phyloP scores from a whole-genome alignment of 441 rosid genomes.

The Lagerstroemia fauriei region DNA sequence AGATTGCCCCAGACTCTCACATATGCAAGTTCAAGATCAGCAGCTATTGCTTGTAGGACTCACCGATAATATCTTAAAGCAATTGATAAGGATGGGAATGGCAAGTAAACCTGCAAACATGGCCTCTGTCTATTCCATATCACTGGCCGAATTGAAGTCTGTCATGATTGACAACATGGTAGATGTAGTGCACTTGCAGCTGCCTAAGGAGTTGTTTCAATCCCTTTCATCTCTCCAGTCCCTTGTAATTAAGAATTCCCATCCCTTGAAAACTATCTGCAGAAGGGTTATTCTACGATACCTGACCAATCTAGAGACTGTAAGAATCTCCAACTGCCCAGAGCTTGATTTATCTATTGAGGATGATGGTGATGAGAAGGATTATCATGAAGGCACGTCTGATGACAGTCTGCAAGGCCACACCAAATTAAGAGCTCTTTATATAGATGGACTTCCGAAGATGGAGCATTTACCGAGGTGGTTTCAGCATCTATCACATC shows the following conservation, averaged over 20 bases:
- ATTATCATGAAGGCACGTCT: neutral
- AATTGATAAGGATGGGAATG: neutral
- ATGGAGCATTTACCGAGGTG: neutral
- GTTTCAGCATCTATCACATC: conserved; percentile 7
- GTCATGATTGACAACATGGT: neutral
- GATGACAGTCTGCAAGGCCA: neutral
- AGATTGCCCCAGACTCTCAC: neutral
- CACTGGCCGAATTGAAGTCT: neutral
- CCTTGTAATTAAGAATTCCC: neutral
- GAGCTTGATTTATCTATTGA: conserved; percentile 4
- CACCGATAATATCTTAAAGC: neutral
- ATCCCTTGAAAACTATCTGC: neutral
- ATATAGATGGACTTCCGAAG: neutral
- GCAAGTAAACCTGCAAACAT: neutral
- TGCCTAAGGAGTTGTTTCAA: neutral
- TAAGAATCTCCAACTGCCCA: neutral
- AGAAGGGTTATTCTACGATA: neutral
- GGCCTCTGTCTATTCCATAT: neutral
- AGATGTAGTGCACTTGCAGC: neutral
- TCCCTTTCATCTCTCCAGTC: neutral
- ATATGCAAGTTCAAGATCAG: neutral
- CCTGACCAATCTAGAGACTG: neutral
- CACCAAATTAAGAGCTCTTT: neutral
- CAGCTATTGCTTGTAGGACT: neutral
- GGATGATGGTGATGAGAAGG: neutral